Conservation (phyloP, 805 yeast species). For the Yarrowia alimentaria region DNA sequence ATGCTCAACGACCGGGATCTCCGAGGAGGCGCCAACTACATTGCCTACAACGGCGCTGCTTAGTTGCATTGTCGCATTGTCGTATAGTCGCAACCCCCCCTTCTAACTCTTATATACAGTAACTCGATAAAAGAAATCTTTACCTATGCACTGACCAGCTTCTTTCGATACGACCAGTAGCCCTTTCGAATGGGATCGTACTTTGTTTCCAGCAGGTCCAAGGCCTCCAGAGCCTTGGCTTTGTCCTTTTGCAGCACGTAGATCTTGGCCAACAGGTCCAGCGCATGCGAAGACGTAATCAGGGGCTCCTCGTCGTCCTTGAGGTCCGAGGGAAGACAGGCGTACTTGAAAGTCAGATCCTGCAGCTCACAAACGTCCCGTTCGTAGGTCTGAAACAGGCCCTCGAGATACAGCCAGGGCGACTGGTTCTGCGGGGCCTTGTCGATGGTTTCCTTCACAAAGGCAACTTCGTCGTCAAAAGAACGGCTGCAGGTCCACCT, state of each 20-base stretch:
- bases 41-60: too few species aligned
- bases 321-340: conserved; percentile 35
- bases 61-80: too few species aligned
- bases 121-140: too few species aligned
- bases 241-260: conserved; percentile 40
- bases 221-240: conserved; percentile 46
- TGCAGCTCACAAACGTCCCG: conserved; percentile 44
- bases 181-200: conserved; percentile 62
- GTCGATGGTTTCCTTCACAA: conserved; percentile 49
- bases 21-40: too few species aligned
- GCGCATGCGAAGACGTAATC: conserved; percentile 57
- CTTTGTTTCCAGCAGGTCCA: conserved; percentile 48
- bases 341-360: conserved; percentile 48
- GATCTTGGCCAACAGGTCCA: conserved; percentile 60
- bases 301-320: conserved; percentile 34
- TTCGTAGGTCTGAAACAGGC: conserved; percentile 45
- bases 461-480: conserved; percentile 51
- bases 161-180: conserved; percentile 57
- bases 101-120: too few species aligned
- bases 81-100: too few species aligned
- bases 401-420: conserved; percentile 79
- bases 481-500: conserved; percentile 4
- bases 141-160: not conserved
- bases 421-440: conserved; percentile 78
- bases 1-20: too few species aligned